Base-by-base conservation (phyloP, 1,139 yeast species). In the Kodamaea fungicola region DNA sequence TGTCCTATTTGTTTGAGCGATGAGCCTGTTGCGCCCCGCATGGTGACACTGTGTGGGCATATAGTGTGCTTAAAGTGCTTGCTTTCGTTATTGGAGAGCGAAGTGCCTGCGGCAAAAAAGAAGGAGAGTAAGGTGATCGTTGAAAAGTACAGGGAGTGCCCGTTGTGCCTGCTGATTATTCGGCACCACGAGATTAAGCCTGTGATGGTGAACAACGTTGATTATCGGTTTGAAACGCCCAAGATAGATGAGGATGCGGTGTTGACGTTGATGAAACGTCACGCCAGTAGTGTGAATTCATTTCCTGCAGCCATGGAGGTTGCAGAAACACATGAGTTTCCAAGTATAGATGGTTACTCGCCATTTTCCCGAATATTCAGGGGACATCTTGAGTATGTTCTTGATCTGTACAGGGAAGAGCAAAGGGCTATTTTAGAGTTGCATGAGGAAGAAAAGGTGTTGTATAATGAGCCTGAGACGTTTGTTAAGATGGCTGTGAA, bases 1-100 rank as follows among this genome's bases (percentile, higher is more conserved):
- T 94, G 99, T 56, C 97, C 98, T 1, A 92, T 94, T 27, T 94
- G 99, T 57, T 67, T 92, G 12, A 75, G 83, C 24, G 95, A 86
- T 38, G 83, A 80, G 13, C 85, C 92, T 7, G 75, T 85, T 28
- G 97, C 97, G 0, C 97, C 98, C 1, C 68, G 97, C 39, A 94
- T 94, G 97, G 79, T 89, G 24, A 65, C 71, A 8, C 75, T 81
- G 12, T 94, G 99, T 64, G 98, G 99, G 3, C 99, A 94, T 55
- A 74, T 89, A 9, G 76, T 92, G 52, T 94, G 99, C 55, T 72
- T 80, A 39, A 80, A 89, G 22, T 94, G 99, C 56, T 61, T 90
- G 28, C 59, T 88, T 37, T 76, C 90, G 28, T 76, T 86, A 51
- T 63, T 88, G 38, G 86, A 78, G 30, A 76, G 83, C 13, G 79